Conservation (phyloP, 805 yeast genomes). For the Kazachstania viticola region DNA sequence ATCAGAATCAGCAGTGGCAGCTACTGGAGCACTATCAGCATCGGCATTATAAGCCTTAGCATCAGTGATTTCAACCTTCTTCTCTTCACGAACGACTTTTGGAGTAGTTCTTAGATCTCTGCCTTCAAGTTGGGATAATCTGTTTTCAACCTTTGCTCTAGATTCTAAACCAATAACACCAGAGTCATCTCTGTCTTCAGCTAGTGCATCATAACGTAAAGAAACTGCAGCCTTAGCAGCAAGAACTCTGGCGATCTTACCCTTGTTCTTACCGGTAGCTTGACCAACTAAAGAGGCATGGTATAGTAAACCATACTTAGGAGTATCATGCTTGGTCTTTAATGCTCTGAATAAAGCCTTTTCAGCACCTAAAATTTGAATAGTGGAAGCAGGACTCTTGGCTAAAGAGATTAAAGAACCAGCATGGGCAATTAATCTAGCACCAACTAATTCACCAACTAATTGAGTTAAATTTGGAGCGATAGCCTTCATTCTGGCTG, state of each 20-base stretch:
- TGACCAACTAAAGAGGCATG: constrained; percentile 97
- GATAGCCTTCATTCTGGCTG: constrained; percentile 95
- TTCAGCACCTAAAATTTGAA: constrained; percentile 97
- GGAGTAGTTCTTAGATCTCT: constrained; percentile 89
- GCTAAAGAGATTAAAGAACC: constrained; percentile 92
- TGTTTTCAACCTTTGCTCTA: constrained; percentile 86
- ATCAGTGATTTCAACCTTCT: constrained; percentile 78
- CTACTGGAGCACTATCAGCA: constrained; percentile 61
- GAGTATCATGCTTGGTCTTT: constrained; percentile 97
- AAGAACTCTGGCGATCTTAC: constrained; percentile 95
- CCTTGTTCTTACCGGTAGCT: constrained; percentile 96
- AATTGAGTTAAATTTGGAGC: constrained; percentile 94
- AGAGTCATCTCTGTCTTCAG: constrained; percentile 93
- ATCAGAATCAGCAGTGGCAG: constrained; percentile 28
- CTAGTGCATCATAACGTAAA: constrained; percentile 88
- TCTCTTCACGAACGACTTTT: constrained; percentile 67
- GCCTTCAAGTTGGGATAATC: constrained; percentile 92
- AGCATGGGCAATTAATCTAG: constrained; percentile 93
- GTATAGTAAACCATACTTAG: constrained; percentile 93
- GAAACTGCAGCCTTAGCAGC: constrained; percentile 99
- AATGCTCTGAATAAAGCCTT: constrained; percentile 97
- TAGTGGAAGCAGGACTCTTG: constrained; percentile 97
- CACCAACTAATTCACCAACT: constrained; percentile 97
- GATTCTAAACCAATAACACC: constrained; percentile 89
- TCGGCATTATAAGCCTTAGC: constrained; percentile 87